phyloP scores from a whole-genome alignment of 306 rosid genomes.

The Ziziphus jujuba region DNA sequence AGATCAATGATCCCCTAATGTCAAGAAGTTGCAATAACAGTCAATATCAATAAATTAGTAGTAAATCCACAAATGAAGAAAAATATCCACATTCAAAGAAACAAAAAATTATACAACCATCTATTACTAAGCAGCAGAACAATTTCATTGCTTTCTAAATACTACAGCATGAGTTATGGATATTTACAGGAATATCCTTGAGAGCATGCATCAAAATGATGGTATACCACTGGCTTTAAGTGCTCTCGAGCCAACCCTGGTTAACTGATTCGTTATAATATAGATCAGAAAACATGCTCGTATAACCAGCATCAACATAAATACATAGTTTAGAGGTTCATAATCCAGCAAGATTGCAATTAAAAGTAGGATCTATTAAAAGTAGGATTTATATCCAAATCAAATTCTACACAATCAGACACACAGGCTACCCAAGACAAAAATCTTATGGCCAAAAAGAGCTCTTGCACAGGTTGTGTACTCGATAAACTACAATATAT shows the following conservation, averaged over 20 bases:
- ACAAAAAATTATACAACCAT: neutral
- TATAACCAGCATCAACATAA: neutral
- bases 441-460: neutral
- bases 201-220: too few species aligned
- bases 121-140: too few species aligned
- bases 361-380: neutral
- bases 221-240: too few species aligned
- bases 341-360: too few species aligned
- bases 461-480: neutral
- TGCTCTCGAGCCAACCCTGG: neutral
- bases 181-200: too few species aligned
- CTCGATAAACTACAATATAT: neutral
- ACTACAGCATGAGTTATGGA: too few species aligned
- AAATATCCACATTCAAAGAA: neutral
- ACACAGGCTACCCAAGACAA: too few species aligned
- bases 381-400: neutral
- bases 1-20: conserved; percentile 72
- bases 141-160: too few species aligned
- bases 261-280: neutral
- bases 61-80: neutral
- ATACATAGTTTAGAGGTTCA: too few species aligned
- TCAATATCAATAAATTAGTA: conserved; percentile 12
- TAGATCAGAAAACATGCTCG: neutral
- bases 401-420: neutral
- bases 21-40: neutral